Conservation (phyloP, 2,329 filamentous ascomycete genomes). For the Pseudocercospora cruenta region DNA sequence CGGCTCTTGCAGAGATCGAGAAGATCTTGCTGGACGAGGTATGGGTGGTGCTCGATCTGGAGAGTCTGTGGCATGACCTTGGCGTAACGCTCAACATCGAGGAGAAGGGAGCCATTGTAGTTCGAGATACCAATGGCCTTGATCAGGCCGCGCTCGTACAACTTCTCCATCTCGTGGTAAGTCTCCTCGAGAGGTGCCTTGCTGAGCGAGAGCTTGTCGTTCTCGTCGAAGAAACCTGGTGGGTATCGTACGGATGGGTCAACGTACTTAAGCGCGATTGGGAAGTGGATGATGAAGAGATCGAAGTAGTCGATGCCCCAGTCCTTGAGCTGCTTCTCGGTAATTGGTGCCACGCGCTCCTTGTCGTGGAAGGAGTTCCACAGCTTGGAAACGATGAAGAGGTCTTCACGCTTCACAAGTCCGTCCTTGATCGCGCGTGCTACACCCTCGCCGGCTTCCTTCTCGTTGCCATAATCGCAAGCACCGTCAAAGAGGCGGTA, state of each 20-base stretch:
- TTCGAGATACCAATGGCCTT: constrained; percentile 80
- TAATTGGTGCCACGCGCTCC: constrained; percentile 75
- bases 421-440: constrained; percentile 80
- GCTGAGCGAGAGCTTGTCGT: constrained; percentile 65
- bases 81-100: constrained; percentile 79
- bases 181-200: constrained; percentile 78
- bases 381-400: constrained; percentile 91
- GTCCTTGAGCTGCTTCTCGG: constrained; percentile 75
- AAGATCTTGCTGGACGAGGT: constrained; percentile 75
- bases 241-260: constrained; percentile 79
- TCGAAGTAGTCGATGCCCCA: constrained; percentile 90
- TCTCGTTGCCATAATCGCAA: constrained; percentile 81
- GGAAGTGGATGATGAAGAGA: constrained; percentile 81
- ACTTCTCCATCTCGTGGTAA: constrained; percentile 77
- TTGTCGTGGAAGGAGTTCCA: constrained; percentile 84
- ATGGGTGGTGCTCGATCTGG: constrained; percentile 90
- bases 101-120: constrained; percentile 76
- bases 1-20: constrained; percentile 70
- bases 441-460: constrained; percentile 75
- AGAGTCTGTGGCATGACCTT: constrained; percentile 74
- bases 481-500: constrained; percentile 66
- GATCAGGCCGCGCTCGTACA: constrained; percentile 70
- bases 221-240: constrained; percentile 72
- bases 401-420: constrained; percentile 79
- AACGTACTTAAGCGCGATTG: constrained; percentile 82